Base-by-base conservation (phyloP, 139 green algal genomes). In the Eudorina sp. region DNA sequence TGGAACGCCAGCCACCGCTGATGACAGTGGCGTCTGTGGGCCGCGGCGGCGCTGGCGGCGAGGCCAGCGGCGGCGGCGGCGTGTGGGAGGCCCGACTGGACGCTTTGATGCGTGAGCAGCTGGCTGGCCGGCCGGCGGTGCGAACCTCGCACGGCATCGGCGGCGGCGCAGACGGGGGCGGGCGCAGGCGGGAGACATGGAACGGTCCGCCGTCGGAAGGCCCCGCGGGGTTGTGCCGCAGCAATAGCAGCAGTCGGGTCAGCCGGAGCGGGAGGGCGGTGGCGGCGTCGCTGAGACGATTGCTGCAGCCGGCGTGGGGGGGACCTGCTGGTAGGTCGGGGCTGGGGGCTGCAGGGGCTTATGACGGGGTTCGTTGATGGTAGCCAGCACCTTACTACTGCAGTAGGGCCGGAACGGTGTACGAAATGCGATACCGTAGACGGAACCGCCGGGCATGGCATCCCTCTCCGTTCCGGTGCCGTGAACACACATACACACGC, bases 61-160 rank as follows among this genome's bases (percentile, higher is more conserved):
- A n/a, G n/a, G n/a, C n/a, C n/a, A n/a, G 66, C 36, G 66, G 66
- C 36, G 66, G 66, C 31, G 66, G 2, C 64, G 34, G 64, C 18
- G 29, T 23, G 16, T 75, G 66, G 66, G 66, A 75, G 66, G 34
- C 36, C 34, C 34, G 34, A 27, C 31, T 75, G 31, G 66, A 75
- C 19, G 66, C 66, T 29, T 34, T 75, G 31, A 75, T 75, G 66
- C 66, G 66, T 2, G 66, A 75, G 66, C 66, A 75, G 66, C 34
- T 75, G 66, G 36, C 3, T 25, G 34, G 34, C 34, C 36, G 66
- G 31, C 7, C 66, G 38, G 55, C 31, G 14, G 21, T 29, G 27
- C 62, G 62, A 2, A 72, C 27, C 62, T 40, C 62, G 21, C 21
- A 72, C 62, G 62, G 62, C 62, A 72, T 40, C 62, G 16, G 21